Conservation (phyloP, 306 rosid species). For the Inga laurina region DNA sequence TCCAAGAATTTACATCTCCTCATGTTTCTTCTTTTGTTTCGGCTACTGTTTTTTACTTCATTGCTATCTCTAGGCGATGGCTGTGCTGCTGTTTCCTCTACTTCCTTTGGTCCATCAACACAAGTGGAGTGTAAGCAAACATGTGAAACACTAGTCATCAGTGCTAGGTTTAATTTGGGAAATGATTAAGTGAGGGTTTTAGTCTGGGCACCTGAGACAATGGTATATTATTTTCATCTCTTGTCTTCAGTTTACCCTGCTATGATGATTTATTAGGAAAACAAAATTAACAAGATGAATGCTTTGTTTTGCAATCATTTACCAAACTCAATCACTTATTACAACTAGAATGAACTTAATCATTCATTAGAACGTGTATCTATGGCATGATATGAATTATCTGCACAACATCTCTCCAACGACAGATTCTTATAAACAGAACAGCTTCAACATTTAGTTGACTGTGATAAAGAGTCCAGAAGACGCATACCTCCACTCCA, state of each 20-base stretch:
- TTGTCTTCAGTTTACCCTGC: conserved; percentile 45
- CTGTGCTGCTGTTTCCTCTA: conserved; percentile 30
- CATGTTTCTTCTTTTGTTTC: conserved; percentile 35
- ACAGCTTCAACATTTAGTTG: neutral
- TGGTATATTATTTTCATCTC: conserved; percentile 28
- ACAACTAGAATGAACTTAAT: neutral
- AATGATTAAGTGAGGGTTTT: neutral
- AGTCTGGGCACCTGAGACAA: conserved; percentile 44
- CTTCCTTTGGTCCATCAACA: conserved; percentile 44
- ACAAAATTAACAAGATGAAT: neutral
- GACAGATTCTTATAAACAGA: neutral
- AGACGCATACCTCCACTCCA: conserved; percentile 39
- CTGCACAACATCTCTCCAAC: neutral
- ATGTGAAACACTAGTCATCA: conserved; percentile 10
- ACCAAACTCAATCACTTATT: neutral
- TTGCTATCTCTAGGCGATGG: conserved; percentile 18
- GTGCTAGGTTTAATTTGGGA: neutral
- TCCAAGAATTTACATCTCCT: conserved; percentile 52
- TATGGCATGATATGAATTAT: neutral
- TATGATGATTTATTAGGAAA: neutral
- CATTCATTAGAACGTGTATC: neutral
- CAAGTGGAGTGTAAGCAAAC: neutral
- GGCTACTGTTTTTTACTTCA: conserved; percentile 27
- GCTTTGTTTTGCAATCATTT: neutral
- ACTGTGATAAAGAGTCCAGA: neutral